Evolutionary conservation across 1,284 basidiomycete species (phyloP), one percentile per base, ranked within the genome.

Genomic region (Cystobasidium pallidum): DNA sequence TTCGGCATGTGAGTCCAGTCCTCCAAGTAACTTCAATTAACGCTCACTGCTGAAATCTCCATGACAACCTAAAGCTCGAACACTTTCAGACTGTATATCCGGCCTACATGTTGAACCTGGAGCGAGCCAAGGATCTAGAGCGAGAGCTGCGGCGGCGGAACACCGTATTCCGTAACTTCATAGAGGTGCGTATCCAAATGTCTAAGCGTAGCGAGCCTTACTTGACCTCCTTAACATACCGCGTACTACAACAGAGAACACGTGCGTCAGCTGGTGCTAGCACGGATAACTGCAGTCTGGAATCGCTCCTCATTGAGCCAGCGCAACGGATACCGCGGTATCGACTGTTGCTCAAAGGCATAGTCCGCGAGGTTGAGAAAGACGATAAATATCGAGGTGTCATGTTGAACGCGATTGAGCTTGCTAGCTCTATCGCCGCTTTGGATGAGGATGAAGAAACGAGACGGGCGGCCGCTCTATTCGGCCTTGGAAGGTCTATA

Each of bases 271-370:
- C 39, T 17, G 64, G 41, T 24, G 70, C 54, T 3, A 52, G 66
- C 1, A 59, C 26, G 3, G 73, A 71, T 34, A 63, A 74, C 47
- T 34, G 66, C 72, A 94, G 95, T 15, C 84, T 99, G 49, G 87
- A 92, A 24, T 95, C 99, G 81, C 86, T 99, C 51, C 85, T 99
- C 51, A 97, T 98, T 88, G 96, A 99, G 79, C 96, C 96, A n/a
- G 92, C 98, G n/a, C 96, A 99, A 81, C 89, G 96, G 32, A 92
- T 99, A 75, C 94, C 96, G 0, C 86, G 95, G 70, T 99, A 99
- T 82, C 96, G 92, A 1, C 85, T 99, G 28, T 85, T 99, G 75
- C 92, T 97, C 81, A 89, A 92, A 75, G 88, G 85, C 82, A 73
- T 95, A 89, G 84, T 92, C 77, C 93, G 93, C 81, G 86, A 89